Base-by-base conservation (phyloP, 305 asterid genomes). In the Fraxinus ornus region DNA sequence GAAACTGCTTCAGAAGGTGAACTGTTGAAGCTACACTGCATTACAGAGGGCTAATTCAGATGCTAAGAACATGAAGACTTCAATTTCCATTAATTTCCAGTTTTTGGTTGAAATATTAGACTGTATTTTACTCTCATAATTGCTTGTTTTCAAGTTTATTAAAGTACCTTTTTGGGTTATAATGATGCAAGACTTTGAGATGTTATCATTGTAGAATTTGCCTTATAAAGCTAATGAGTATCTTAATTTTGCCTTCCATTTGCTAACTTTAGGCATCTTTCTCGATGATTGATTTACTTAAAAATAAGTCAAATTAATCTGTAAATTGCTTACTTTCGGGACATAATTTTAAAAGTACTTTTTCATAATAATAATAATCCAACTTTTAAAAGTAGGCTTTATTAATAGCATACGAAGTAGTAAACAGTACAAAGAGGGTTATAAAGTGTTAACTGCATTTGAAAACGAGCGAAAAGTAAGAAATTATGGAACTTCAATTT, bases 1-100 rank as follows among this genome's bases (percentile, higher is more conserved):
- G 95, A 87, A 8, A 73, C 90, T 82, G 83, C 84, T 62, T 84
- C 66, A 80, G 91, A 35, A 90, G 97, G 97, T 88, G 90, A 86
- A 90, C 60, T 90, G 92, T 85, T 91, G 88, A 88, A 78, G 62
- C 84, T 35, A 12, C 71, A 33, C 7, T 19, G 82, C 49, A 80
- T 44, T 15, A 64, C 33, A 47, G 44, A 44, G 26, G 36, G 24
- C 4, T 62, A 47, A 35, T 19, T 75, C 55, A 57, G 79, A 10
- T 68, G 21, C 37, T 2, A 12, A 68, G 37, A 68, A 68, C 39
- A 4, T 68, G 75, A 68, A 68, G 36, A 68, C 7, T 10, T 68
- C 21, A 68, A 68, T 68, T 68, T 68, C 39, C 37, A 68, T 68
- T 68, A 68, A 68, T 68, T 68, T 30, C 75, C 35, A 13, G n/a